These are phyloP conservation scores for Termitomyces sp. DNA, from an alignment of 768 basidiomycete genomes.

Conservation along the genomic window DNA sequence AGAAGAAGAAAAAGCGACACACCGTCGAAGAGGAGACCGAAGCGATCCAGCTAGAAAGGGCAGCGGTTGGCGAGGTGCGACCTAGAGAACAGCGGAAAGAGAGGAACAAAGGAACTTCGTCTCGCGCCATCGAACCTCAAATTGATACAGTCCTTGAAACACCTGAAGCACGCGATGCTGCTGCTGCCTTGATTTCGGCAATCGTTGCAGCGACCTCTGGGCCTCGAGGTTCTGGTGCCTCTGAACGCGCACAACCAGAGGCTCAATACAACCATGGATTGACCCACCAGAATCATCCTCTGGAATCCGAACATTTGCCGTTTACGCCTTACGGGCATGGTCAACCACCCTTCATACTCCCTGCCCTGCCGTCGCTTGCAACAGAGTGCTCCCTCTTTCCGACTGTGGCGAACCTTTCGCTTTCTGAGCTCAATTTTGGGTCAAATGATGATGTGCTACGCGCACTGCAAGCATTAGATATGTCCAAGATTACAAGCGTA, in stretches of 20 bases:
- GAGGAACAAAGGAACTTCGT: constrained; percentile 29
- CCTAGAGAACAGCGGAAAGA: constrained; percentile 23
- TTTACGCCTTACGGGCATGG: constrained; percentile 26
- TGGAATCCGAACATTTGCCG: constrained; percentile 25
- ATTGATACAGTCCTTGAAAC: constrained; percentile 19
- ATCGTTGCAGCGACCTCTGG: constrained; percentile 63
- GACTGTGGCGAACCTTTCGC: constrained; percentile 18
- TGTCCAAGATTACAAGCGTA: constrained; percentile 62
- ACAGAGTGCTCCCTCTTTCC: constrained; percentile 16
- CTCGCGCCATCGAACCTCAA: constrained; percentile 16
- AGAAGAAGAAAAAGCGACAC: constrained; percentile 34
- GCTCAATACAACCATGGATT: constrained; percentile 20
- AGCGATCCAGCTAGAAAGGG: neutral
- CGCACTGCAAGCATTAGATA: constrained; percentile 66
- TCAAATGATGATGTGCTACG: constrained; percentile 74
- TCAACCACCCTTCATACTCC: constrained; percentile 16
- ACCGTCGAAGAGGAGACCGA: constrained; percentile 22
- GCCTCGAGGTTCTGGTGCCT: constrained; percentile 24
- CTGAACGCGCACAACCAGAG: constrained; percentile 15
- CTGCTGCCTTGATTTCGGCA: constrained; percentile 56
- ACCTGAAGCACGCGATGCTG: constrained; percentile 39
- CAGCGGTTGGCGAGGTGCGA: neutral
- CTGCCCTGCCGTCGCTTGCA: neutral
- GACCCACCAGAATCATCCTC: constrained; percentile 26
- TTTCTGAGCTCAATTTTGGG: constrained; percentile 35